phyloP scores from a whole-genome alignment of 345 rosid species.

The Limnanthes douglasii region DNA sequence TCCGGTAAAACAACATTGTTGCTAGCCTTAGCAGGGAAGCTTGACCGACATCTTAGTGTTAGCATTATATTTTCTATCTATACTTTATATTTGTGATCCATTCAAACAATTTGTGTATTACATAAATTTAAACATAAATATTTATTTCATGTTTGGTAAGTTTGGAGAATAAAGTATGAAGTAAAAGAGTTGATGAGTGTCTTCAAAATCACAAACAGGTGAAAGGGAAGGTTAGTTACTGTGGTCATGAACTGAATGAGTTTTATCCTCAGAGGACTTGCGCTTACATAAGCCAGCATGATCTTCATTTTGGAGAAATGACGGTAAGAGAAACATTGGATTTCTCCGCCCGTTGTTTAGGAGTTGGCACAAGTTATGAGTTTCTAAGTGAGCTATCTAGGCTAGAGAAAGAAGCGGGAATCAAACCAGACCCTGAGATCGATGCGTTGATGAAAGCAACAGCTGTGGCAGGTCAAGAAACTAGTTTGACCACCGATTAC shows the following conservation, averaged over 20 bases:
- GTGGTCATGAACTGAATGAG: slow-evolving; percentile 56
- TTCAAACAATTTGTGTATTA: too few species aligned
- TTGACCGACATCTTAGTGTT: slow-evolving; percentile 45
- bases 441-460: slow-evolving; percentile 79
- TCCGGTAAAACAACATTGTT: slow-evolving; percentile 82
- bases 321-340: slow-evolving; percentile 76
- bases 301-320: slow-evolving; percentile 71
- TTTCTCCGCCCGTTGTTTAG: slow-evolving; percentile 71
- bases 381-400: slow-evolving; percentile 57
- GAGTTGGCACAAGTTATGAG: slow-evolving; percentile 58
- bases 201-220: slow-evolving; percentile 18
- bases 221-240: slow-evolving; percentile 50
- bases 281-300: slow-evolving; percentile 80
- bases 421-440: slow-evolving; percentile 63
- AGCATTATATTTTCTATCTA: too few species aligned
- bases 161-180: too few species aligned
- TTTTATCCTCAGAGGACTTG: slow-evolving; percentile 69
- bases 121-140: too few species aligned
- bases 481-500: slow-evolving; percentile 69
- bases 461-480: slow-evolving; percentile 43
- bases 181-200: background rate
- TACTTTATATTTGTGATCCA: too few species aligned
- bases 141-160: too few species aligned
- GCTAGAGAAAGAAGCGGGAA: slow-evolving; percentile 57
- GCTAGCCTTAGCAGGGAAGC: slow-evolving; percentile 66